Percentiles rank a stretch among this genome's conserved stretches.
phyloP scores from a whole-genome alignment of 257 asterid genomes.

The Jaltomata sinuosa region DNA sequence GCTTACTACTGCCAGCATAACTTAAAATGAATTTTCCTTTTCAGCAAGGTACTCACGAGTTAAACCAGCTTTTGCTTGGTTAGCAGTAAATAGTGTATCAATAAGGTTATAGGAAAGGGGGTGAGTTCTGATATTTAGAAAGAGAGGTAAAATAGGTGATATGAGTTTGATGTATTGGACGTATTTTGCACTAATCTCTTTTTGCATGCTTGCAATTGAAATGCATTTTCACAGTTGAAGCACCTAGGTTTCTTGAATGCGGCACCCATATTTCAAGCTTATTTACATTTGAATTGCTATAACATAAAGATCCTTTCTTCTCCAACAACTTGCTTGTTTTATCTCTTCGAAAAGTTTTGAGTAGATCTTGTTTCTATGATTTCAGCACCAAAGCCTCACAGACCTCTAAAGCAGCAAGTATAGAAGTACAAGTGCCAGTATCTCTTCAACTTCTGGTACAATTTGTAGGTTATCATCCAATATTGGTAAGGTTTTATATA shows the following conservation, averaged over 20 bases:
- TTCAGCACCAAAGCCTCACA: slow-evolving; percentile 76
- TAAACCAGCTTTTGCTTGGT: neutral
- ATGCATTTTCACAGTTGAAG: neutral
- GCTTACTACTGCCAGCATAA: neutral
- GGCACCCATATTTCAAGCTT: neutral
- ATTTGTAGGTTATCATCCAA: neutral
- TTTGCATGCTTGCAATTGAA: neutral
- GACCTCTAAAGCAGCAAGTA: slow-evolving; percentile 26
- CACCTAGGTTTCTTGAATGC: neutral
- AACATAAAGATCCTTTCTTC: neutral
- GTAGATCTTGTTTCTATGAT: neutral
- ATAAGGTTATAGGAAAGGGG: neutral
- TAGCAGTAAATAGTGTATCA: neutral
- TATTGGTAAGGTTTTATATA: neutral
- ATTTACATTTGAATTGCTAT: neutral
- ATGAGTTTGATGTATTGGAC: neutral
- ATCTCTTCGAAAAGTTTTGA: neutral
- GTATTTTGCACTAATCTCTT: neutral
- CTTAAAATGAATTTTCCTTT: neutral
- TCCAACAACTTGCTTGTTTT: neutral
- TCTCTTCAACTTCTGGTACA: neutral
- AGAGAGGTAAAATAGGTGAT: neutral
- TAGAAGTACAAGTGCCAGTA: neutral
- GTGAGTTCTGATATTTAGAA: neutral
- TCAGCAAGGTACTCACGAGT: neutral